phyloP scores from a whole-genome alignment of 2,329 filamentous ascomycete genomes.

The Hysterium pulicare region DNA sequence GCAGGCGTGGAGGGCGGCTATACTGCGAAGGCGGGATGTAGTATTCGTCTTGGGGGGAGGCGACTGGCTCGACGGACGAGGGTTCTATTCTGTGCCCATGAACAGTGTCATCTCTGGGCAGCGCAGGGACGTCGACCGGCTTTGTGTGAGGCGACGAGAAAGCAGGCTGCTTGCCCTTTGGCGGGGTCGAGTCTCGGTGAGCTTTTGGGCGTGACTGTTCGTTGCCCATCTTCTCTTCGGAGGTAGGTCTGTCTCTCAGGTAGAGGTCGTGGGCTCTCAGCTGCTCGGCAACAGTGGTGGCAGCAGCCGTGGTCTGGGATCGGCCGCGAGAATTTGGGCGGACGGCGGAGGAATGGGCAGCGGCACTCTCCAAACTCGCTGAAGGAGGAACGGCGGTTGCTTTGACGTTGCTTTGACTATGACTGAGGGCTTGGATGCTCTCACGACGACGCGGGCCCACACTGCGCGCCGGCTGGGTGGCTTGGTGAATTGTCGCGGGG shows the following conservation, averaged over 20 bases:
- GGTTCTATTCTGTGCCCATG: constrained; percentile 6
- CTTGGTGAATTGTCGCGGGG: constrained; percentile 8
- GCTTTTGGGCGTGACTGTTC: constrained; percentile 36
- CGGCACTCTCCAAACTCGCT: constrained; percentile 34
- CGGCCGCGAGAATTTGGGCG: constrained; percentile 25
- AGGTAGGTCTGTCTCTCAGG: constrained; percentile 11
- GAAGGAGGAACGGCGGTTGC: constrained; percentile 37
- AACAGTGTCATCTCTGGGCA: constrained; percentile 15
- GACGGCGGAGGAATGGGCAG: constrained; percentile 23
- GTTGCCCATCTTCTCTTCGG: constrained; percentile 37
- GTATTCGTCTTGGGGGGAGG: constrained; percentile 26
- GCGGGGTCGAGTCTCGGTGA: constrained; percentile 10
- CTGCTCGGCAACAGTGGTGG: constrained; percentile 23
- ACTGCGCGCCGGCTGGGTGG: constrained; percentile 12
- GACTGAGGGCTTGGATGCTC: constrained; percentile 38
- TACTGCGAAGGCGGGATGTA: constrained; percentile 44
- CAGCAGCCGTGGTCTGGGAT: constrained; percentile 22
- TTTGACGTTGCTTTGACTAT: constrained; percentile 21
- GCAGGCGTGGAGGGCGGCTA: constrained; percentile 78
- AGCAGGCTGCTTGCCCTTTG: constrained; percentile 4
- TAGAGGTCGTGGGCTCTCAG: constrained; percentile 29
- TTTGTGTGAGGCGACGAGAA: constrained; percentile 30
- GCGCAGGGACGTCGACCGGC: constrained; percentile 39
- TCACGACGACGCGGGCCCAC: constrained; percentile 35
- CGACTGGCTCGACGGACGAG: constrained; percentile 26